These are phyloP conservation scores for Phytophthora ohioensis DNA, from an alignment of 352 stramenopile species.

Conservation along the genomic window DNA sequence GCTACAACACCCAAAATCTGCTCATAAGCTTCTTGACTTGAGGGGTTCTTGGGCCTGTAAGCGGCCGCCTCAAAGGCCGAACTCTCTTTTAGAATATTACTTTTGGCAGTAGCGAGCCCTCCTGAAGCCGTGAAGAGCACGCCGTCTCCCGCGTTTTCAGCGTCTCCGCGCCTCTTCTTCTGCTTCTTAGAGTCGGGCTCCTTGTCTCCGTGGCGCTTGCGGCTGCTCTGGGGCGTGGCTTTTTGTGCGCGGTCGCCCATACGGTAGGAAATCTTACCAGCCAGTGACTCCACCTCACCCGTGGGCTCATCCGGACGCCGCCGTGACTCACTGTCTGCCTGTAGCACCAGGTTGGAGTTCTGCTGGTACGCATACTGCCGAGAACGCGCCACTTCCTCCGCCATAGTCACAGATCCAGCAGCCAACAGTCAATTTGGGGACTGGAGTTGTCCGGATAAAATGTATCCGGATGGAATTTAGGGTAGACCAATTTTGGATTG, in stretches of 20 bases:
- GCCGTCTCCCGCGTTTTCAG: conserved; percentile 35
- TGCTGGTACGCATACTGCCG: conserved; percentile 93
- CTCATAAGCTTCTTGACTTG: conserved; percentile 92
- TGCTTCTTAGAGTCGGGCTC: conserved; percentile 20
- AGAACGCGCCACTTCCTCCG: conserved; percentile 90
- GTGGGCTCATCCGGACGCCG: conserved; percentile 85
- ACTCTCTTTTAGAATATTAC: conserved; percentile 80
- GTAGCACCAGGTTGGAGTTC: conserved; percentile 96
- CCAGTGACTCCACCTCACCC: conserved; percentile 89
- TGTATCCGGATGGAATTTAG: neutral
- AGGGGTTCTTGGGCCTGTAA: conserved; percentile 90
- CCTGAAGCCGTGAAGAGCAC: conserved; percentile 66
- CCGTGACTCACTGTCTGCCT: conserved; percentile 89
- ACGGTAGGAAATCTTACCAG: conserved; percentile 74
- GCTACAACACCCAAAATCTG: conserved; percentile 87
- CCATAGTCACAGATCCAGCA: conserved; percentile 53
- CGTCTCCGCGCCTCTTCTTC: conserved; percentile 68
- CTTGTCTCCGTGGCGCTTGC: conserved; percentile 42
- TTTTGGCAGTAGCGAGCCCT: conserved; percentile 47
- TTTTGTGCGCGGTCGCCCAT: conserved; percentile 90
- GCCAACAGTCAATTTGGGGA: no score
- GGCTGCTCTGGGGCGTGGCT: conserved; percentile 52
- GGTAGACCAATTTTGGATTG: no score
- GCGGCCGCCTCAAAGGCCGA: conserved; percentile 76
- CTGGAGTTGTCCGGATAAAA: neutral